Evolutionary conservation across 495 filamentous ascomycete species (phyloP).

Genomic region (Hamigera avellanea): DNA sequence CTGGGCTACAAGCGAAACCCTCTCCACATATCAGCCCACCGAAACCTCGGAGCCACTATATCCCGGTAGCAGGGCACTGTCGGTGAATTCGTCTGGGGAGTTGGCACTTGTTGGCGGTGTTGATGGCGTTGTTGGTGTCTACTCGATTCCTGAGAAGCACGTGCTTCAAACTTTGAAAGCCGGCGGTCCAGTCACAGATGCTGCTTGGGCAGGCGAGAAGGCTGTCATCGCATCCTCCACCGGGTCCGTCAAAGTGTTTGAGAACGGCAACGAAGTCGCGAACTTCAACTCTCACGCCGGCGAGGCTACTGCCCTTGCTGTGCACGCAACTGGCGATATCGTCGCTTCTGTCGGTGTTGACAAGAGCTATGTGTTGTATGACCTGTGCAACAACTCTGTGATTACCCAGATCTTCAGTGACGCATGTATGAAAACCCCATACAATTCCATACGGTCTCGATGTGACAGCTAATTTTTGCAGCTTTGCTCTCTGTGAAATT

Average conservation of each 20-base stretch:
- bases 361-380: slow-evolving; percentile 89
- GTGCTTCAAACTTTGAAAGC: slow-evolving; percentile 55
- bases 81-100: slow-evolving; percentile 52
- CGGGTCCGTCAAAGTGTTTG: slow-evolving; percentile 70
- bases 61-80: slow-evolving; percentile 52
- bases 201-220: slow-evolving; percentile 61
- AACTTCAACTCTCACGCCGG: slow-evolving; percentile 72
- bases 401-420: slow-evolving; percentile 72
- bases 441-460: not conserved
- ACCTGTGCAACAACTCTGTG: slow-evolving; percentile 52
- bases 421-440: slow-evolving; percentile 47
- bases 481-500: slow-evolving; percentile 71
- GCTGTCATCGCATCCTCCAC: slow-evolving; percentile 63
- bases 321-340: slow-evolving; percentile 78
- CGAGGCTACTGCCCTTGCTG: slow-evolving; percentile 57
- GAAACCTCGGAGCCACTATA: slow-evolving; percentile 50
- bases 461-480: slow-evolving; percentile 15
- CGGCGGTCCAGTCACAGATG: slow-evolving; percentile 63
- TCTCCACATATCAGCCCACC: slow-evolving; percentile 53
- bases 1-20: slow-evolving; percentile 68
- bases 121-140: slow-evolving; percentile 68
- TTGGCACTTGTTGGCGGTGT: slow-evolving; percentile 69
- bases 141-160: slow-evolving; percentile 60
- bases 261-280: slow-evolving; percentile 50
- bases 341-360: slow-evolving; percentile 81